These are phyloP conservation scores for Themeda triandra DNA, from an alignment of 176 grass and related monocot species.

Conservation along the genomic window DNA sequence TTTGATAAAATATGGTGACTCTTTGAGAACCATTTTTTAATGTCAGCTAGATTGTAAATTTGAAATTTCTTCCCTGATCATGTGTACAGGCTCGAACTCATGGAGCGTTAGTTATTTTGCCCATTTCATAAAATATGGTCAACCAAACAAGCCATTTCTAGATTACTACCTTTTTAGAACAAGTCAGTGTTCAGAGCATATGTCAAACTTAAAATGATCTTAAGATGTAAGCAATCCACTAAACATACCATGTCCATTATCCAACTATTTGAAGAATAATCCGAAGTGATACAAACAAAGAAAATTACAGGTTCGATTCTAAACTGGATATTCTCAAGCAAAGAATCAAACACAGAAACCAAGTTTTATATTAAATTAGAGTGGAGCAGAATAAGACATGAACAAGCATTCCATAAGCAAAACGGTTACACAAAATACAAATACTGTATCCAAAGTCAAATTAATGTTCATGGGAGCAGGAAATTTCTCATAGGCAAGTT, in stretches of 20 bases:
- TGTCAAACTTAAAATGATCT: not conserved
- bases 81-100: not conserved
- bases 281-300: not conserved
- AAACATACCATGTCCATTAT: not conserved
- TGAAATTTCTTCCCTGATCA: not conserved
- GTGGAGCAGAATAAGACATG: not conserved
- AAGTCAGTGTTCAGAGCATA: not conserved
- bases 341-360: not conserved
- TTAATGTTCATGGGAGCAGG: not conserved
- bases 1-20: not conserved
- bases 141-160: not conserved
- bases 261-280: not conserved
- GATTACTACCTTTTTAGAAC: not conserved
- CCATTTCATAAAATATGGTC: not conserved
- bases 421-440: conserved; percentile 13
- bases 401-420: not conserved
- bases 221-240: not conserved
- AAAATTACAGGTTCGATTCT: conserved; percentile 7
- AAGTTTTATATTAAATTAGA: conserved; percentile 2
- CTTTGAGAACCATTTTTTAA: not conserved
- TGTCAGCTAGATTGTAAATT: not conserved
- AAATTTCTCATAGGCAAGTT: not conserved
- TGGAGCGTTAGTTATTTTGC: not conserved
- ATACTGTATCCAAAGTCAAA: conserved; percentile 10
- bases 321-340: not conserved